A percentile compares a stretch with the other conserved stretches of the same genome.
Conservation (phyloP, 768 basidiomycete species). For the Phlegmacium glaucopus region DNA sequence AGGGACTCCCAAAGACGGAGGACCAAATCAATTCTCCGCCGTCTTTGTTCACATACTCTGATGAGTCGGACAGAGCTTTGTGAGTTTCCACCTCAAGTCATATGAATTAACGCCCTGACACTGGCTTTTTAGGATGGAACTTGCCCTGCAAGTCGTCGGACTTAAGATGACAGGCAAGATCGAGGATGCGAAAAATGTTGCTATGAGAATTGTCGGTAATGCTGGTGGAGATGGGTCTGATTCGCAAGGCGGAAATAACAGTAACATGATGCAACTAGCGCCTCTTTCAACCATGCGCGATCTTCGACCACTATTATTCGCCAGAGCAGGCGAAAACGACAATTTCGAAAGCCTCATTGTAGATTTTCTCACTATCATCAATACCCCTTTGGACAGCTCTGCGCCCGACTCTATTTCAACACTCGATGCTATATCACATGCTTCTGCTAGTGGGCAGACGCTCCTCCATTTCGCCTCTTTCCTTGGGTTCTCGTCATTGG, state of each 20-base stretch:
- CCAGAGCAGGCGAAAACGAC: slow-evolving; percentile 49
- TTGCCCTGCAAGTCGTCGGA: slow-evolving; percentile 92
- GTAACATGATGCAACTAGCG: slow-evolving; percentile 54
- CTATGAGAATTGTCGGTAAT: slow-evolving; percentile 86
- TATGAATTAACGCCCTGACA: slow-evolving; percentile 8
- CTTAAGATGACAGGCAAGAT: slow-evolving; percentile 96
- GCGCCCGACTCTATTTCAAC: slow-evolving; percentile 41
- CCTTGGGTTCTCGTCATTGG: slow-evolving; percentile 70
- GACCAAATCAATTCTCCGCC: slow-evolving; percentile 47
- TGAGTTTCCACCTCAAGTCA: slow-evolving; percentile 37
- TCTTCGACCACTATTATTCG: slow-evolving; percentile 54
- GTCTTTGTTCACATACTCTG: slow-evolving; percentile 84
- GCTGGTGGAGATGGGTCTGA: slow-evolving; percentile 52
- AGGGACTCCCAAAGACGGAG: slow-evolving; percentile 63
- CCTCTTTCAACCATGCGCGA: slow-evolving; percentile 44
- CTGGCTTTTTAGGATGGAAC: slow-evolving; percentile 70
- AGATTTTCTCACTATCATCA: slow-evolving; percentile 77
- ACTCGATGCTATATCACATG: slow-evolving; percentile 61
- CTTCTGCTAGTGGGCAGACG: slow-evolving; percentile 75
- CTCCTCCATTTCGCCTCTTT: slow-evolving; percentile 85
- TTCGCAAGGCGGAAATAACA: slow-evolving; percentile 28
- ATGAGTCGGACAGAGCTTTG: slow-evolving; percentile 87
- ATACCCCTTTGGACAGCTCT: slow-evolving; percentile 50
- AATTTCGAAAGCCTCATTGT: slow-evolving; percentile 77
- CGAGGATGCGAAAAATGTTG: slow-evolving; percentile 90